A percentile compares a stretch with the other conserved stretches of the same genome.
phyloP scores from a whole-genome alignment of 495 filamentous ascomycete genomes.

The Copromyces sp. region DNA sequence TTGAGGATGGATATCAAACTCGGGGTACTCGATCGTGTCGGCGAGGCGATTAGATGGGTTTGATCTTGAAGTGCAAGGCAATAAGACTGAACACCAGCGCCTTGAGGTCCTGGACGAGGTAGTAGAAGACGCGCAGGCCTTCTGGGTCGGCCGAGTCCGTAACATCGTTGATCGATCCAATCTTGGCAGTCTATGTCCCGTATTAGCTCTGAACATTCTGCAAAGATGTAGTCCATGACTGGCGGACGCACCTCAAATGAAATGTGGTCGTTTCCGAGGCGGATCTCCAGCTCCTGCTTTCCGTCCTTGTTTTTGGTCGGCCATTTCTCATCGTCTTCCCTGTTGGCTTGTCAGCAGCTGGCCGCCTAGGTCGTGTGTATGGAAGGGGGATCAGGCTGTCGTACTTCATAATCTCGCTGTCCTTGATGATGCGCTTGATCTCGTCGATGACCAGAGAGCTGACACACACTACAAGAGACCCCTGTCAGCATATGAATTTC shows the following conservation, averaged over 20 bases:
- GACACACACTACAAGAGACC: constrained; percentile 70
- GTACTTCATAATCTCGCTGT: constrained; percentile 97
- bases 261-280: constrained; percentile 90
- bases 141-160: constrained; percentile 94
- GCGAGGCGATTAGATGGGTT: constrained; percentile 53
- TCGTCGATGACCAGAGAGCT: constrained; percentile 86
- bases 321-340: constrained; percentile 99
- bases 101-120: constrained; percentile 95
- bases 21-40: background rate
- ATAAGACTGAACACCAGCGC: constrained; percentile 95
- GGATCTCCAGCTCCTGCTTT: constrained; percentile 91
- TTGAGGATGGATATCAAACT: constrained; percentile 6
- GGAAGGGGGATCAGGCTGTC: constrained; percentile 4
- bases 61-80: constrained; percentile 96
- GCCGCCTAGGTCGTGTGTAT: background rate
- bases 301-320: constrained; percentile 99
- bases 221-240: background rate
- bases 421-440: constrained; percentile 94
- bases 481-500: background rate
- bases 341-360: constrained; percentile 31
- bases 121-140: constrained; percentile 97
- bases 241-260: constrained; percentile 71
- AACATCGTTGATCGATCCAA: constrained; percentile 93
- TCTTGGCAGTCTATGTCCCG: constrained; percentile 77
- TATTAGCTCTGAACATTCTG: constrained; percentile 15